These are phyloP conservation scores for Pichia cactophila DNA, from an alignment of 1,139 yeast species.

Conservation along the genomic window DNA sequence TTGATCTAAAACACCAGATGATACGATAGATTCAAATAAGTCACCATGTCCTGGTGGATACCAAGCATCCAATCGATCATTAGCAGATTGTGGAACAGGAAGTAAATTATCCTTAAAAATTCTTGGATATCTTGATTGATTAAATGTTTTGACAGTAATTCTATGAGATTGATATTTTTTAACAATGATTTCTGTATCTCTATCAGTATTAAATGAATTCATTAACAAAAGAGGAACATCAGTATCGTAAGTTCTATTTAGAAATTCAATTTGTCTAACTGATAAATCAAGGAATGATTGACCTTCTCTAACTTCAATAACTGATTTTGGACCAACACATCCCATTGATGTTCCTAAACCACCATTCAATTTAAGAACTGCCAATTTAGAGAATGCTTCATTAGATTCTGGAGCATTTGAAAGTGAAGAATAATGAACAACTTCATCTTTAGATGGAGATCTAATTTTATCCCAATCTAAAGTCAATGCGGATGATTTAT, in stretches of 20 bases:
- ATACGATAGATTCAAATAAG: conserved; percentile 80
- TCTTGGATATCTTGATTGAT: conserved; percentile 95
- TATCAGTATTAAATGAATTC: conserved; percentile 98
- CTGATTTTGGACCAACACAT: conserved; percentile 97
- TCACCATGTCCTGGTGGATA: conserved; percentile 99
- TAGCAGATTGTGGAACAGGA: conserved; percentile 78
- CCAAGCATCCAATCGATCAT: conserved; percentile 79
- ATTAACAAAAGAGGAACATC: conserved; percentile 93
- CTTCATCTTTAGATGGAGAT: conserved; percentile 83
- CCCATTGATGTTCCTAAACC: conserved; percentile 99
- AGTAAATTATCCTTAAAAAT: conserved; percentile 87
- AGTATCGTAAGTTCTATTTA: conserved; percentile 83
- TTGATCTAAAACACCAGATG: conserved; percentile 88
- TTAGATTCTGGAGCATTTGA: conserved; percentile 24
- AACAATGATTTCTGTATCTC: conserved; percentile 90
- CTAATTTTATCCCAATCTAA: conserved; percentile 94
- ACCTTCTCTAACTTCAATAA: conserved; percentile 97
- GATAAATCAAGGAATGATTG: conserved; percentile 92
- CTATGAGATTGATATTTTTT: conserved; percentile 96
- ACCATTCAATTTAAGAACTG: conserved; percentile 93
- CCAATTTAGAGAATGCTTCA: conserved; percentile 66
- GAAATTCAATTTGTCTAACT: conserved; percentile 93
- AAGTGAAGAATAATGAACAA: conserved; percentile 63
- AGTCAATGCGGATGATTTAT: conserved; percentile 84
- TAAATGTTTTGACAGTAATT: conserved; percentile 90